These are phyloP conservation scores for Pestalotiopsis sp. DNA, from an alignment of 2,329 filamentous ascomycete species.

Conservation along the genomic window DNA sequence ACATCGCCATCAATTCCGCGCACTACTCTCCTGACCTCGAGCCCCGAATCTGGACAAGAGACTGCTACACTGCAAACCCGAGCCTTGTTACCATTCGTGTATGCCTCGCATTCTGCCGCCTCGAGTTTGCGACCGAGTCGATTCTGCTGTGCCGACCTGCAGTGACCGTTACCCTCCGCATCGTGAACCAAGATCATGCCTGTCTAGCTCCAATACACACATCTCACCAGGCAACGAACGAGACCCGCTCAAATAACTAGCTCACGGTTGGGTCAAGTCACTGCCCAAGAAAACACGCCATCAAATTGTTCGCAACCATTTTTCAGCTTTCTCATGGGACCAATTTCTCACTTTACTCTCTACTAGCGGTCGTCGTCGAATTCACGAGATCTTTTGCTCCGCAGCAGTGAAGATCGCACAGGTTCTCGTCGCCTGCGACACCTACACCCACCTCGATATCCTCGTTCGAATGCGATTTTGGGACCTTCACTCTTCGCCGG, in stretches of 20 bases:
- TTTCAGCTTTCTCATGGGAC: background rate
- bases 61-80: background rate
- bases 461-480: background rate
- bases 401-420: background rate
- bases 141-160: background rate
- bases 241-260: background rate
- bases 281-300: background rate
- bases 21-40: background rate
- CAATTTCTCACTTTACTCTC: background rate
- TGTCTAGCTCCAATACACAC: background rate
- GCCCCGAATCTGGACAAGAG: background rate
- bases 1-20: background rate
- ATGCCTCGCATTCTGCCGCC: no score
- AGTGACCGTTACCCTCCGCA: background rate
- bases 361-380: background rate
- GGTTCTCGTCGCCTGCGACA: background rate
- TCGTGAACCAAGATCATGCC: background rate
- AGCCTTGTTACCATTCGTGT: no score
- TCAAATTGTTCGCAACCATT: background rate
- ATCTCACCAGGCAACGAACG: constrained; percentile 1
- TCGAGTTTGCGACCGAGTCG: no score
- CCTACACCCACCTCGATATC: background rate
- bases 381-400: background rate
- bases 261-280: background rate
- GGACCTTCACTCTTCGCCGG: constrained; percentile 4